Evolutionary conservation across 2,329 filamentous ascomycete species (phyloP).

Genomic region (Colletotrichum higginsianum): DNA sequence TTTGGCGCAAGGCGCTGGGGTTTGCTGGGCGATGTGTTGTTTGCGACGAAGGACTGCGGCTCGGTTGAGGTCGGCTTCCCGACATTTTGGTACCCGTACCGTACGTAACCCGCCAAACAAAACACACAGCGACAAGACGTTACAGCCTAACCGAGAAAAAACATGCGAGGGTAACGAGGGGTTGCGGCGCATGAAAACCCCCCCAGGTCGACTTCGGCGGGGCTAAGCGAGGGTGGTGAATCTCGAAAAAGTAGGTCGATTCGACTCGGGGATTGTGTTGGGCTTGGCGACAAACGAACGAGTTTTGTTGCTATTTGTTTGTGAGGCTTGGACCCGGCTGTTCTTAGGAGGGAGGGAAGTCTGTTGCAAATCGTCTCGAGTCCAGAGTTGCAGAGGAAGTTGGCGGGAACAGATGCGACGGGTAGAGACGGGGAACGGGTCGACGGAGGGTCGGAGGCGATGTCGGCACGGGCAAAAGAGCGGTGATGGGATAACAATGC

Average conservation of each 20-base stretch:
- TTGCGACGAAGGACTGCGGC: slow-evolving; percentile 37
- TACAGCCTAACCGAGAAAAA: slow-evolving; percentile 12
- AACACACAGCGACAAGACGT: slow-evolving; percentile 1
- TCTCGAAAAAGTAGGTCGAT: neutral
- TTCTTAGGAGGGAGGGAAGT: neutral
- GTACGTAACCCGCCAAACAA: slow-evolving; percentile 6
- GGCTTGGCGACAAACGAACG: neutral
- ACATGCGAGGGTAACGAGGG: slow-evolving; percentile 3
- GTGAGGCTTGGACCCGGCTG: too few species aligned
- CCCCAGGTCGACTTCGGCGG: slow-evolving; percentile 22
- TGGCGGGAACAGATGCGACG: slow-evolving; percentile 12
- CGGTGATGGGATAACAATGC: slow-evolving; percentile 28
- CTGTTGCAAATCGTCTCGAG: slow-evolving; percentile 15
- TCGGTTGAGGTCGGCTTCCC: slow-evolving; percentile 36
- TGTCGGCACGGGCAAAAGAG: slow-evolving; percentile 23
- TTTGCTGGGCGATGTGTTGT: slow-evolving; percentile 57
- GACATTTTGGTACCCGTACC: slow-evolving; percentile 36
- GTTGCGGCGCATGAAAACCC: slow-evolving; percentile 5
- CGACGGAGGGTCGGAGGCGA: neutral
- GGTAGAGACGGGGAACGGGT: slow-evolving; percentile 17
- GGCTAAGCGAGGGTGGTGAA: slow-evolving; percentile 13
- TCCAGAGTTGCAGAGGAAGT: slow-evolving; percentile 4
- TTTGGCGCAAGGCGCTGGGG: slow-evolving; percentile 63
- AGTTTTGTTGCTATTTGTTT: slow-evolving; percentile 1
- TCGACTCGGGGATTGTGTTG: neutral